phyloP scores from a whole-genome alignment of 441 rosid genomes.

The Hura crepitans region DNA sequence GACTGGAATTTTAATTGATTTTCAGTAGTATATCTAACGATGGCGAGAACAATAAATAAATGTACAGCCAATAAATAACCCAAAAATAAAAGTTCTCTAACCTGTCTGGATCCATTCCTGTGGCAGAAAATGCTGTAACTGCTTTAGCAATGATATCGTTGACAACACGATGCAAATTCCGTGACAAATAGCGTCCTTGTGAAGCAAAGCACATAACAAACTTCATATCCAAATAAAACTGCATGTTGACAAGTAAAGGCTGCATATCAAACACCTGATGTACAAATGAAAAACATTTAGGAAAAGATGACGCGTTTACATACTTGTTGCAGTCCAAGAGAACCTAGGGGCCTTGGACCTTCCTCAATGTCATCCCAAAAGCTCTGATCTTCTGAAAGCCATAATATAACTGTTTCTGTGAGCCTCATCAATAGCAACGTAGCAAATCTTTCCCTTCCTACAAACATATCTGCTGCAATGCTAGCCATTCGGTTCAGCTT shows the following conservation, averaged over 20 bases:
- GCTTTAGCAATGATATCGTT: conserved; percentile 86
- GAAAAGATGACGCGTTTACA: conserved; percentile 24
- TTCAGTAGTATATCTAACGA: too few species aligned
- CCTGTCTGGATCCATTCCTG: conserved; percentile 94
- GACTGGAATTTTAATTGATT: too few species aligned
- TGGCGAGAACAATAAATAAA: too few species aligned
- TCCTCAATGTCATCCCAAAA: conserved; percentile 98
- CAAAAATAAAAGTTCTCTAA: conserved; percentile 25
- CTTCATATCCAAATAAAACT: conserved; percentile 95
- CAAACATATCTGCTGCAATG: conserved; percentile 96
- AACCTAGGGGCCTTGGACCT: conserved; percentile 88
- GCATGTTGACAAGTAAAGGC: conserved; percentile 26
- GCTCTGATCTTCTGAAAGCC: conserved; percentile 95
- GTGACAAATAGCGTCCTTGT: conserved; percentile 96
- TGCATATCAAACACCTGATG: conserved; percentile 15
- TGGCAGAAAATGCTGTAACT: conserved; percentile 71
- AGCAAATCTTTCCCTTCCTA: conserved; percentile 94
- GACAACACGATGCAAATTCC: conserved; percentile 82
- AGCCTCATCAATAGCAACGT: conserved; percentile 86
- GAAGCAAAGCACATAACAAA: conserved; percentile 89
- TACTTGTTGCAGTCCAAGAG: conserved; percentile 90
- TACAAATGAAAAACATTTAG: background rate
- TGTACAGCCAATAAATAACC: background rate
- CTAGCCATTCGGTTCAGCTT: conserved; percentile 81
- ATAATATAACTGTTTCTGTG: conserved; percentile 88